Base-by-base conservation (phyloP, 1,284 basidiomycete species). In the Ceratobasidium sp. region DNA sequence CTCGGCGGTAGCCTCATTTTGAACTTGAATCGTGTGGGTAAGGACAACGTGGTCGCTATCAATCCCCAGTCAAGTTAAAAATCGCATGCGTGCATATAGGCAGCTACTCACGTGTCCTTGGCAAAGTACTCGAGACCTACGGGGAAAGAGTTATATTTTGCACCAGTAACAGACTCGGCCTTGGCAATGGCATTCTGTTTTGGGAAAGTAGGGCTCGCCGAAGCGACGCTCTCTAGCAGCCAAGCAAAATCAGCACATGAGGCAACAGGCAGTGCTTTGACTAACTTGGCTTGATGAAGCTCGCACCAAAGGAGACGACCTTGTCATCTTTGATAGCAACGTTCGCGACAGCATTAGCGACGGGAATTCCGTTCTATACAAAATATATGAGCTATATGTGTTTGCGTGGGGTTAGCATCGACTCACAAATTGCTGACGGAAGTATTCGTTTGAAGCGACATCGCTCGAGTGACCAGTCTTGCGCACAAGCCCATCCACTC, bases 21-120 rank as follows among this genome's bases (percentile, higher is more conserved):
- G 83, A 67, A 88, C 81, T 76, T 86, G 84, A 38, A 85, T 75
- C 34, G 87, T 85, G 73, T 86, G 82, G 0, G 82, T 81, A 54
- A 85, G 82, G 45, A 82, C 81, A 54, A 83, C 80, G n/a, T 82
- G 81, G 15, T 82, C 82, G 71, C n/a, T n/a, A n/a, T n/a, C n/a
- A n/a, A n/a, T n/a, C n/a, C n/a, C n/a, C n/a, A n/a, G n/a, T n/a
- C n/a, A n/a, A n/a, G n/a, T n/a, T n/a, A n/a, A n/a, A n/a, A n/a
- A n/a, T n/a, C n/a, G n/a, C n/a, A n/a, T n/a, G n/a, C n/a, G n/a
- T n/a, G n/a, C n/a, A n/a, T n/a, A n/a, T n/a, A n/a, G n/a, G n/a
- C n/a, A n/a, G n/a, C n/a, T n/a, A n/a, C n/a, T n/a, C n/a, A n/a
- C n/a, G 84, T 82, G 25, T 79, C 77, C 69, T 78, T 78, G 29